Base-by-base conservation (phyloP, 2,329 filamentous ascomycete genomes). In the Aureobasidium sp. region DNA sequence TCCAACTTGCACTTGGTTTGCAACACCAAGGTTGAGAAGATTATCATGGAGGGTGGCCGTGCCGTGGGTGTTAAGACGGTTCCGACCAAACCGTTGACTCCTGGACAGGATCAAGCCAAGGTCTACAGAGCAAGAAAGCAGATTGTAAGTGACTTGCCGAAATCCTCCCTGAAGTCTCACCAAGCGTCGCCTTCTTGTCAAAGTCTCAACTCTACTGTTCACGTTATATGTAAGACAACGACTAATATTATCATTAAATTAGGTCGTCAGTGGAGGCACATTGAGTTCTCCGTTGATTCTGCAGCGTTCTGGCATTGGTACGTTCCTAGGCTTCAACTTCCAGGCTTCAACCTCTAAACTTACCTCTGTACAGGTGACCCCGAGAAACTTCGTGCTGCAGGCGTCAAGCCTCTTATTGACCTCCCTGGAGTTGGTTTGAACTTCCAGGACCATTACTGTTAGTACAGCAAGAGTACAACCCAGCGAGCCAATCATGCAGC, bases 11-110 rank as follows among this genome's bases (percentile, higher is more conserved):
- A 91, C 68, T 77, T 91, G 16, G 82, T 85, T 61, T 84, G 81
- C 75, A 91, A 90, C 77, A 90, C 87, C 68, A 91, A 91, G 75
- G 84, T 90, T 14, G 87, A 91, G 70, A 90, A 88, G 77, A 78
- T 91, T 57, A 84, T 91, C 65, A 82, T 91, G 34, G 86, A 91
- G 72, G 82, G 88, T 54, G 88, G 87, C 59, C 78, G 82, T 2
- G 88, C 88, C 2, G 87, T 90, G 1, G 89, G 80, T 25, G 88
- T 93, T 2, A 81, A 84, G 69, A 88, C 85, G 6, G 81, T 91
- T 59, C 80, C 80, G 1, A 89, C 86, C 29, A 91, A 91, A 76
- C 86, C 86, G 13, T 78, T 90, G 10, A 77, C 81, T 61, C 81
- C 83, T 25, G 75, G 74, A 5, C 76, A 83, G 63, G 67, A 74